Base-by-base conservation (phyloP, 345 rosid genomes). In the Citrus mangshanensis region DNA sequence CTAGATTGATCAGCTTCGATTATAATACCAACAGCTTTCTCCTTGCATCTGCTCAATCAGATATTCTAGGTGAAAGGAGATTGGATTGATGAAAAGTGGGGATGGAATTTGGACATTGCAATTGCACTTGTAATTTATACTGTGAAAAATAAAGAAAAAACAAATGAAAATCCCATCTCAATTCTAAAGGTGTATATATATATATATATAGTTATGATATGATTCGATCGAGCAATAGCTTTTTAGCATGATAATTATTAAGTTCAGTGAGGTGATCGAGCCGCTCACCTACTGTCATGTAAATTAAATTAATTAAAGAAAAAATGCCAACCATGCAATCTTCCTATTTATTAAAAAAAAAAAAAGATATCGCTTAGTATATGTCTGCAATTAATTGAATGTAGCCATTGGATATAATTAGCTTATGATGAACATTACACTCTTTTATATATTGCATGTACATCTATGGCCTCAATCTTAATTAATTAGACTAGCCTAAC, bases 281-380 rank as follows among this genome's bases (percentile, higher is more conserved):
- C 69, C 28, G 22, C 77, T 74, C 59, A 74, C 77, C 70, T 62
- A 28, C 58, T 27, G 19, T 40, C 37, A 40, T 61, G 69, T 38
- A 25, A 40, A 42, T 42, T 10, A 42, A 42, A 42, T 42, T 42
- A 13, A 42, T 42, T 42, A 42, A 42, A 40, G 49, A 42, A 42
- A 42, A 19, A 60, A 25, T 74, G 60, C 42, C 40, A 62, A 74
- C 69, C 30, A 42, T 40, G 58, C 56, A 9, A 74, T 60, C 55
- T 60, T 74, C 68, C 56, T 55, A 51, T 25, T 16, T 30, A 28
- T 30, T 46, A 46, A 46, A 12, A 46, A 46, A 42, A 7, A 8
- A 9, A 40, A 0, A 12, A 12, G 51, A 46, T 46, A 46, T 4
- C 5, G 5, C 51, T 12, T 5, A 0, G 3, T 13, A 46, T 46